Percentiles rank a stretch among this genome's conserved stretches.
Conservation (phyloP, 2,329 filamentous ascomycete species). For the Colletotrichum sp. region DNA sequence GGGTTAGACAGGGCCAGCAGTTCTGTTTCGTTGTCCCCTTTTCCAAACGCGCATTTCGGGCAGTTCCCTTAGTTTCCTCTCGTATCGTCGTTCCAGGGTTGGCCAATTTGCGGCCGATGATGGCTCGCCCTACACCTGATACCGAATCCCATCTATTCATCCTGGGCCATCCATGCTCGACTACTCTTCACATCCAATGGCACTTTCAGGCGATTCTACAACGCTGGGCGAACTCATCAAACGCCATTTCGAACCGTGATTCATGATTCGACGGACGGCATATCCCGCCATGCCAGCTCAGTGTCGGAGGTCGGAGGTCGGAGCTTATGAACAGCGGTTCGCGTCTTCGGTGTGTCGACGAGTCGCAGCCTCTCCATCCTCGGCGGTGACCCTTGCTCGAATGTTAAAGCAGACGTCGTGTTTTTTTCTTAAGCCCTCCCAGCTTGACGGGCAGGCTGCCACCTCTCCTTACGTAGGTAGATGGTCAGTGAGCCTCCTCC, state of each 20-base stretch:
- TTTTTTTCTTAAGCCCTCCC: background rate
- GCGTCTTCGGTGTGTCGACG: background rate
- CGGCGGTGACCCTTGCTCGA: background rate
- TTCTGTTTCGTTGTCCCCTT: background rate
- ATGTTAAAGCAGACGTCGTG: background rate
- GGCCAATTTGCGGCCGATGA: background rate
- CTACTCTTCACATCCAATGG: background rate
- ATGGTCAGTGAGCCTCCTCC: background rate
- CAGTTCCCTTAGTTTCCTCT: background rate
- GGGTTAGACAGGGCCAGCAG: background rate
- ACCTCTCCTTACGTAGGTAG: background rate
- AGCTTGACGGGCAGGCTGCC: background rate
- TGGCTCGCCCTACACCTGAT: background rate
- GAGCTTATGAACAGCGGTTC: conserved; percentile 4
- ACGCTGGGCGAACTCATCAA: background rate
- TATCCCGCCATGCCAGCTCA: background rate
- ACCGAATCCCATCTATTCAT: background rate
- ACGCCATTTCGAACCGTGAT: background rate
- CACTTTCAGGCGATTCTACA: background rate
- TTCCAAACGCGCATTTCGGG: background rate
- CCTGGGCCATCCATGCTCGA: background rate
- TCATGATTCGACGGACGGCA: background rate
- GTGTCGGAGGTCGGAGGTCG: conserved; percentile 2
- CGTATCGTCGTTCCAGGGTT: background rate
- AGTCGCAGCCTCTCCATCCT: background rate